A percentile compares a stretch with the other conserved stretches of the same genome.
Conservation (phyloP, 164 flowering plant species). For the Dillenia turbinata region DNA sequence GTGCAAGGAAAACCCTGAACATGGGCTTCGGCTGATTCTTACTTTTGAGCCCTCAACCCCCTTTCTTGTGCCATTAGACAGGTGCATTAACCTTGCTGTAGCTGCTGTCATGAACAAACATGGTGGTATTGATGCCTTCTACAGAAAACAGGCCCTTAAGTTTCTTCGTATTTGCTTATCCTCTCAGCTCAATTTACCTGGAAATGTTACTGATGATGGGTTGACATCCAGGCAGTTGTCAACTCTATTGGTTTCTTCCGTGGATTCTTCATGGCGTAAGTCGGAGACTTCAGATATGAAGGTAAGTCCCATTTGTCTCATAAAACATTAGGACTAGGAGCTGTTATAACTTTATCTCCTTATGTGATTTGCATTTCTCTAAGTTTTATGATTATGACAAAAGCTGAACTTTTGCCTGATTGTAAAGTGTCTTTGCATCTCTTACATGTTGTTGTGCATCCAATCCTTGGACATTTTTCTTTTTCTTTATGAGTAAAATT, state of each 20-base stretch:
- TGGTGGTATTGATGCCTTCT: slow-evolving; percentile 64
- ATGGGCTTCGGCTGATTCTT: slow-evolving; percentile 96
- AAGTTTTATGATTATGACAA: neutral
- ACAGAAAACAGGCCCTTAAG: slow-evolving; percentile 84
- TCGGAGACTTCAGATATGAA: slow-evolving; percentile 69
- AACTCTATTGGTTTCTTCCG: slow-evolving; percentile 54
- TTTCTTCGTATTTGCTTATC: slow-evolving; percentile 89
- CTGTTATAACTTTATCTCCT: too few relatives aligned
- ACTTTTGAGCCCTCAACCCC: slow-evolving; percentile 98
- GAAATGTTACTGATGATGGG: slow-evolving; percentile 59
- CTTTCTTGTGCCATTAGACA: slow-evolving; percentile 96
- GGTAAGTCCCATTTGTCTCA: slow-evolving; percentile 35
- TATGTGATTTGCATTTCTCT: neutral
- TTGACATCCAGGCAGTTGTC: slow-evolving; percentile 56
- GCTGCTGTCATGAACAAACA: slow-evolving; percentile 68
- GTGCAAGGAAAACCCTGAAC: slow-evolving; percentile 99
- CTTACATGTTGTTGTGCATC: too few relatives aligned
- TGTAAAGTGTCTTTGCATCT: neutral
- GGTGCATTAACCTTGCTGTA: slow-evolving; percentile 89
- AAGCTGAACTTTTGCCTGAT: neutral
- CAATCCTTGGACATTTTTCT: too few relatives aligned
- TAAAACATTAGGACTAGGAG: too few relatives aligned
- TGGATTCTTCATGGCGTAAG: slow-evolving; percentile 63
- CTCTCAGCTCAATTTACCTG: slow-evolving; percentile 90
- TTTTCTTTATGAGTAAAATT: too few relatives aligned